phyloP scores from a whole-genome alignment of 768 basidiomycete genomes.

The Mycena belliarum region DNA sequence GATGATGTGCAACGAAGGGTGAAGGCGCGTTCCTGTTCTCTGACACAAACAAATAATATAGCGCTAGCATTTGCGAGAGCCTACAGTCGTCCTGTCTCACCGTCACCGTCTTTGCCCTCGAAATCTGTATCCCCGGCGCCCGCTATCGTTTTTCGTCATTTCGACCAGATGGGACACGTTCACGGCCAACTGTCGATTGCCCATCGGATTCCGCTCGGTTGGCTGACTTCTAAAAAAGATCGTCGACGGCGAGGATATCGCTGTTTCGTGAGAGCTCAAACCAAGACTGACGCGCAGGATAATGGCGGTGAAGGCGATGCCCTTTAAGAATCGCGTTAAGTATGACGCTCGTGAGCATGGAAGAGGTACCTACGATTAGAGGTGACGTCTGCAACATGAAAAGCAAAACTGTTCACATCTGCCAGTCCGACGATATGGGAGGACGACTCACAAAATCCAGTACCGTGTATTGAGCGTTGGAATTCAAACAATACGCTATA shows the following conservation, averaged over 20 bases:
- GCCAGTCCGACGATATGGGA: not conserved
- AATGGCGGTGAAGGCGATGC: not conserved
- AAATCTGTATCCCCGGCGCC: not conserved
- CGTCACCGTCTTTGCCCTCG: too few relatives aligned
- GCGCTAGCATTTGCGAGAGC: too few relatives aligned
- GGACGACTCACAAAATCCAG: not conserved
- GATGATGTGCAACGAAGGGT: too few relatives aligned
- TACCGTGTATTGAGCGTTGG: not conserved
- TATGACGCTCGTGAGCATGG: not conserved
- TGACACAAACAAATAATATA: too few relatives aligned
- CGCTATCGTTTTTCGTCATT: not conserved
- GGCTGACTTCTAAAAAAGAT: not conserved
- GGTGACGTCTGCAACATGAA: not conserved
- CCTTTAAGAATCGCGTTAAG: not conserved
- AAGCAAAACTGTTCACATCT: not conserved
- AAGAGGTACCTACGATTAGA: not conserved
- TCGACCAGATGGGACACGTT: not conserved
- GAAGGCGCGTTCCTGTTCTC: too few relatives aligned
- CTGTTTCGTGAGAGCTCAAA: not conserved
- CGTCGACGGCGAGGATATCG: not conserved
- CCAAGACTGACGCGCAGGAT: not conserved
- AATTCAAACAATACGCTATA: not conserved
- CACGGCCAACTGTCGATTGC: not conserved
- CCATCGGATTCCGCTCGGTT: not conserved
- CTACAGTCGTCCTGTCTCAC: too few relatives aligned